Conservation (phyloP, 2,329 filamentous ascomycete species). For the Diplodia sapinea region DNA sequence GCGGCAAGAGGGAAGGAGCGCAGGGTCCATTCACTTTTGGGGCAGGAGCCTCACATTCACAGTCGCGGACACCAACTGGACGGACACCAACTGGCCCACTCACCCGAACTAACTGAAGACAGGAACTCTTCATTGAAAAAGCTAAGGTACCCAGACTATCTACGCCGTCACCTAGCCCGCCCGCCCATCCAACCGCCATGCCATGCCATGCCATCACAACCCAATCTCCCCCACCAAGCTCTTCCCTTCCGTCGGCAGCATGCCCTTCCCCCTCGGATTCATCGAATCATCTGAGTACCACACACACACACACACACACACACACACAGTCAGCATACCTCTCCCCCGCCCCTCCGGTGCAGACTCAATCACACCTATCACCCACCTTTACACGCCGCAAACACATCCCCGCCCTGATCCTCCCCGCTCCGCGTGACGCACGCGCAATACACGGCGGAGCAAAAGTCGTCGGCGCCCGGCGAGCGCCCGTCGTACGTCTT, state of each 20-base stretch:
- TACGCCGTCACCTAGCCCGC: neutral
- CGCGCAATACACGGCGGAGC: slow-evolving; percentile 40
- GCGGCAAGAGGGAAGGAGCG: neutral
- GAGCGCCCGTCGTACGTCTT: slow-evolving; percentile 36
- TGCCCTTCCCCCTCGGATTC: slow-evolving; percentile 20
- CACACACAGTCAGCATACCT: too few species aligned
- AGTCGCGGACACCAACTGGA: neutral
- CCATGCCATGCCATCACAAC: neutral
- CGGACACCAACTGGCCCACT: neutral
- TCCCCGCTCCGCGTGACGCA: slow-evolving; percentile 4
- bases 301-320: too few species aligned
- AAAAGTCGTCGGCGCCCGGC: slow-evolving; percentile 43
- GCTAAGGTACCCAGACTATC: neutral
- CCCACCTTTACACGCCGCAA: neutral
- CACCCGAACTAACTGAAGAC: neutral
- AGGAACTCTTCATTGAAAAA: neutral
- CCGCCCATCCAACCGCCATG: neutral
- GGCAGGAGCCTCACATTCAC: too few species aligned
- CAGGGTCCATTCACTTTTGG: neutral
- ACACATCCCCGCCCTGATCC: neutral
- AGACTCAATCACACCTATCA: too few species aligned
- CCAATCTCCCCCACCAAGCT: slow-evolving; percentile 5
- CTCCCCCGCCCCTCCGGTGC: too few species aligned
- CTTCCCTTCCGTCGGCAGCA: slow-evolving; percentile 5
- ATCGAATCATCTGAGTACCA: slow-evolving; percentile 16